Base-by-base conservation (phyloP, 2,329 filamentous ascomycete species). In the Microsporum ferrugineum region DNA sequence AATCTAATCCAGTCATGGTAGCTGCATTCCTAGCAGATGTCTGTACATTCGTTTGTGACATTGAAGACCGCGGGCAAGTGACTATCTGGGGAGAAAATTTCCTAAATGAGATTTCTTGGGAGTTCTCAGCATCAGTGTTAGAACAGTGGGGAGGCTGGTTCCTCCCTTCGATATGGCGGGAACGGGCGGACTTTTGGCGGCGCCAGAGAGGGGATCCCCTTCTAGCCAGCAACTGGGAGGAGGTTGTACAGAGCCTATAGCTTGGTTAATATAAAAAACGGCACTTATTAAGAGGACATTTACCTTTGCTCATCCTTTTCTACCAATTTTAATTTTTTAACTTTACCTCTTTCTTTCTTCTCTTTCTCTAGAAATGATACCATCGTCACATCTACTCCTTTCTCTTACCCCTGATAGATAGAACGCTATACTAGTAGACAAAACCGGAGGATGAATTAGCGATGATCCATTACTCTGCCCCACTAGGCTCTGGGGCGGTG, bases 11-110 rank as follows among this genome's bases (percentile, higher is more conserved):
- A 1, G 72, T 74, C n/a, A 70, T 73, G 38, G 71, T 72, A 34
- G 69, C 71, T 53, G 67, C 67, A 23, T 77, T 77, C 60, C 64
- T 76, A 49, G 64, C 65, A 14, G 72, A 77, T 34, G 69, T 73
- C 10, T 74, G 75, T 33, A 72, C 71, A 12, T 68, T 70, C 51
- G 70, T 68, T 8, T 70, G 69, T 29, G 71, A 74, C 8, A 66
- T 69, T 12, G 71, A 75, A 60, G 74, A 75, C 56, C 65, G 68
- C 5, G 72, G 71, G 5, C 75, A 76, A 59, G 61, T 77, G 59
- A 76, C 69, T n/a, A 72, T 77, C 53, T 77, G 75, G 75, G 75
- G 75, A 31, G 73, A 75, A 29, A 72, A 77, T 63, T 70, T 73
- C 45, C 65, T 75, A 4, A 75, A 76, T 61, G 75, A 76, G 58